Conservation (phyloP, 2,329 filamentous ascomycete genomes). For the Alternaria hordeiaustralica region DNA sequence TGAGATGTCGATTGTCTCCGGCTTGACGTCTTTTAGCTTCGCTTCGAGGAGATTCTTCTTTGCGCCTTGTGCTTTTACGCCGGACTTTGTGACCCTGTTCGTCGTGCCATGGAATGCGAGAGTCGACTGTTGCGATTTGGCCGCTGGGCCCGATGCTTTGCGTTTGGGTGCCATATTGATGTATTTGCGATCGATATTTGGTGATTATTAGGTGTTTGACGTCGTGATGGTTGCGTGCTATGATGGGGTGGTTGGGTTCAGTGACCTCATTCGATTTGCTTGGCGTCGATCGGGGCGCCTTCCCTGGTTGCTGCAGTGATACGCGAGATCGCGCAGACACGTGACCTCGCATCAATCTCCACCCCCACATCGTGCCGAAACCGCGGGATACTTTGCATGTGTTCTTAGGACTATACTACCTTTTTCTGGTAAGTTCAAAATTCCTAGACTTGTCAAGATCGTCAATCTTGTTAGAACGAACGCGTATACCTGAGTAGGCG, state of each 20-base stretch:
- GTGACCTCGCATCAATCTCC: constrained; percentile 24
- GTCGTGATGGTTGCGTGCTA: constrained; percentile 11
- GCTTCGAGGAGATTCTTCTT: constrained; percentile 51
- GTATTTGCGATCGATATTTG: constrained; percentile 4
- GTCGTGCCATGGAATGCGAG: constrained; percentile 66
- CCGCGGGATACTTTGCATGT: constrained; percentile 1
- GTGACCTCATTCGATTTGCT: constrained; percentile 39
- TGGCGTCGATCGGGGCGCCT: constrained; percentile 22
- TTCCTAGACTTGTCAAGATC: not conserved
- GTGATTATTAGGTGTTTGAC: not conserved
- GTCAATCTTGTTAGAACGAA: not conserved
- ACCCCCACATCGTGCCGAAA: constrained; percentile 5
- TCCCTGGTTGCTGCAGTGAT: constrained; percentile 32
- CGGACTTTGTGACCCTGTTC: constrained; percentile 65
- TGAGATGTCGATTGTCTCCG: constrained; percentile 29
- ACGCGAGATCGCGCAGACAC: constrained; percentile 34
- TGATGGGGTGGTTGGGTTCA: constrained; percentile 16
- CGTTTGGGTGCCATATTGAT: constrained; percentile 55
- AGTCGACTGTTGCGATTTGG: constrained; percentile 64
- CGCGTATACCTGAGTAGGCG: not conserved
- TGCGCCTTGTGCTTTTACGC: constrained; percentile 42
- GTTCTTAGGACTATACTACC: not conserved
- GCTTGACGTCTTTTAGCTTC: constrained; percentile 34
- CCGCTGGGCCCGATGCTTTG: constrained; percentile 48
- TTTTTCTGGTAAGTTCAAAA: not conserved